A percentile compares a stretch with the other conserved stretches of the same genome.
phyloP scores from a whole-genome alignment of 2,329 filamentous ascomycete genomes.

The Aspergillus pseudoterreus region DNA sequence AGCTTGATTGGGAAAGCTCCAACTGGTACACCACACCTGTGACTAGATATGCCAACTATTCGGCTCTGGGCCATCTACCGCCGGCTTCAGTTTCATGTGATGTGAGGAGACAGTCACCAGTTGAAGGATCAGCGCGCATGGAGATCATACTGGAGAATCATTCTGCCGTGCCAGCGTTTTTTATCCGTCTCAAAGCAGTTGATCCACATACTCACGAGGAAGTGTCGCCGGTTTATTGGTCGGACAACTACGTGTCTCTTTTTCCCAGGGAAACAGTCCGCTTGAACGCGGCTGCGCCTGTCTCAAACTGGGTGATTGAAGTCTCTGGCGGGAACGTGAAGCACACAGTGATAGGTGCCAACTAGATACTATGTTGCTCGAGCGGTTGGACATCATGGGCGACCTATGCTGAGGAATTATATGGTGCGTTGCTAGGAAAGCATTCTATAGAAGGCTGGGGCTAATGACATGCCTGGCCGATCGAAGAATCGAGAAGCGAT shows the following conservation, averaged over 20 bases:
- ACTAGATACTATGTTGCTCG: no score
- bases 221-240: slow-evolving; percentile 54
- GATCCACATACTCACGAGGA: slow-evolving; percentile 41
- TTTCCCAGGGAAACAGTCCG: slow-evolving; percentile 54
- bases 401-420: no score
- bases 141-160: slow-evolving; percentile 51
- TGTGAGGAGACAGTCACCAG: background rate
- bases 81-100: background rate
- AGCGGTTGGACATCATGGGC: no score
- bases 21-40: slow-evolving; percentile 60
- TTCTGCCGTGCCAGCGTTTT: slow-evolving; percentile 54
- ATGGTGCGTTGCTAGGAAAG: no score
- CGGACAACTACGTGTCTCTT: slow-evolving; percentile 61
- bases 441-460: no score
- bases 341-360: background rate
- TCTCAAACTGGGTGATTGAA: background rate
- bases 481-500: no score
- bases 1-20: slow-evolving; percentile 54
- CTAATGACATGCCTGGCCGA: no score
- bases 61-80: slow-evolving; percentile 40
- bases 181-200: slow-evolving; percentile 52
- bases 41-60: slow-evolving; percentile 48
- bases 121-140: slow-evolving; percentile 10
- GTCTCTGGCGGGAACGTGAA: background rate
- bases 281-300: slow-evolving; percentile 27